Percentiles rank a stretch among this genome's conserved stretches.
phyloP scores from a whole-genome alignment of 1,139 yeast species.

The Pneumocystis jirovecii region DNA sequence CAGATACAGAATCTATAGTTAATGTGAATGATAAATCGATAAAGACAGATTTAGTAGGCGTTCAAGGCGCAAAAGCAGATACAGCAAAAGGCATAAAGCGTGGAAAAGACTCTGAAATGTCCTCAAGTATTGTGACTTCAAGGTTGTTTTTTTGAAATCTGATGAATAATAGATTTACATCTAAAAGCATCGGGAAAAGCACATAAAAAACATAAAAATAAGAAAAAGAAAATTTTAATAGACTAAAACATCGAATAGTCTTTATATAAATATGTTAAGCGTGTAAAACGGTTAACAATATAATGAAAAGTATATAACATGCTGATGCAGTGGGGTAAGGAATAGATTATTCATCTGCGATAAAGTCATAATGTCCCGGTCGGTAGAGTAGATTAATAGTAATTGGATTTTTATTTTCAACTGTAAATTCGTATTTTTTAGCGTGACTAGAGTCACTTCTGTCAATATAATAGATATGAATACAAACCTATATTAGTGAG shows the following conservation, averaged over 20 bases:
- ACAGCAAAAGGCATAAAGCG: background rate
- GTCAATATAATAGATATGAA: conserved; percentile 14
- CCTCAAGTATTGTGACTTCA: background rate
- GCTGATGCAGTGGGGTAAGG: background rate
- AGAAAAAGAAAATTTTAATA: background rate
- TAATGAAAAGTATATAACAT: background rate
- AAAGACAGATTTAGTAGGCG: background rate
- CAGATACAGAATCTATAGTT: background rate
- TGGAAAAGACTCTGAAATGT: background rate
- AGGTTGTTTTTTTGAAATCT: background rate
- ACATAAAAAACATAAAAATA: background rate
- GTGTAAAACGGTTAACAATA: background rate
- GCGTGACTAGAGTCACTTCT: conserved; percentile 14
- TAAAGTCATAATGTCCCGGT: conserved; percentile 18
- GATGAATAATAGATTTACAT: background rate
- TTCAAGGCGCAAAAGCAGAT: background rate
- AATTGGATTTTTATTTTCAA: conserved; percentile 3
- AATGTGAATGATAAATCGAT: background rate
- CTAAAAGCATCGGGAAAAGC: background rate
- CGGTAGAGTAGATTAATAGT: conserved; percentile 15
- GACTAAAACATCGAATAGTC: background rate
- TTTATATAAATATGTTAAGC: background rate
- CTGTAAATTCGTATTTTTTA: conserved; percentile 12
- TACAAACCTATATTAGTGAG: conserved; percentile 5
- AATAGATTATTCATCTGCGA: background rate